Percentiles rank a stretch among this genome's conserved stretches.
Conservation (phyloP, 495 filamentous ascomycete species). For the Xylaria sp. region DNA sequence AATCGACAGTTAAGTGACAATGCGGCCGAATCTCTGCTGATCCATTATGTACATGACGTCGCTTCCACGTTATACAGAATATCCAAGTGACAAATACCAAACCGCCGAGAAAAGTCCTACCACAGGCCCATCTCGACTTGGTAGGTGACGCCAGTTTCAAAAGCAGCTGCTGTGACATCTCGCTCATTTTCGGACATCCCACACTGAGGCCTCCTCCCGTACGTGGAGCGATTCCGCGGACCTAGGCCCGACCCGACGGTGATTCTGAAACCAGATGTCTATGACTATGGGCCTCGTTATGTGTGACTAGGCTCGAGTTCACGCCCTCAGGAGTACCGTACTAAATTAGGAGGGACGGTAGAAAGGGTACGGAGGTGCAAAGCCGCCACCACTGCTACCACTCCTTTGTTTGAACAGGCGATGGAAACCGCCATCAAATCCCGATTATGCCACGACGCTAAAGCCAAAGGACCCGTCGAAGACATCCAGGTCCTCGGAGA, state of each 20-base stretch:
- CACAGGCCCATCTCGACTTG: slow-evolving; percentile 6
- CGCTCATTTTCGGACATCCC: neutral
- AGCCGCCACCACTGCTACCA: too few relatives aligned
- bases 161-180: neutral
- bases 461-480: slow-evolving; percentile 68
- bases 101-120: neutral
- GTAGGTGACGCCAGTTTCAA: slow-evolving; percentile 13
- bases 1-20: neutral
- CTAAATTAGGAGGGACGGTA: neutral
- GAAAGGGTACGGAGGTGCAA: neutral
- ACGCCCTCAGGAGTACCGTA: neutral
- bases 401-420: neutral
- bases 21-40: neutral
- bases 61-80: neutral
- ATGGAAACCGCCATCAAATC: neutral
- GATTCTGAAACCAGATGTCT: slow-evolving; percentile 8
- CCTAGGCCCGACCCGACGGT: neutral
- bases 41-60: neutral
- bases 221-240: neutral
- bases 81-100: slow-evolving; percentile 7
- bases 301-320: neutral
- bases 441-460: slow-evolving; percentile 55
- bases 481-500: slow-evolving; percentile 53
- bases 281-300: neutral
- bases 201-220: neutral